A percentile compares a stretch with the other conserved stretches of the same genome.
These are phyloP conservation scores for Apiotrichum laibachii DNA, from an alignment of 1,284 basidiomycete species.

Conservation along the genomic window DNA sequence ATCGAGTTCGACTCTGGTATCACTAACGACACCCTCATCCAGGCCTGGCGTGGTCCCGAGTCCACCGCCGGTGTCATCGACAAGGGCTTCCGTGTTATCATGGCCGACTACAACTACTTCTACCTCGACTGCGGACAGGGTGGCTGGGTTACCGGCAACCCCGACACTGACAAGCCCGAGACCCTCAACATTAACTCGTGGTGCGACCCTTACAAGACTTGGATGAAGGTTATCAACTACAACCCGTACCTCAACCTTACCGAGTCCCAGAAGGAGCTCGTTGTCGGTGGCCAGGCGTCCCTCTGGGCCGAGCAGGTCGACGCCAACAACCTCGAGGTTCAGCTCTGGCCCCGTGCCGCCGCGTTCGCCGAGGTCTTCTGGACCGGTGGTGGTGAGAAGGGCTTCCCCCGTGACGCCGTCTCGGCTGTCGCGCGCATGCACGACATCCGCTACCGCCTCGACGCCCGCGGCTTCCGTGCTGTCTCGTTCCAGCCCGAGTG, in stretches of 20 bases:
- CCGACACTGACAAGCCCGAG: constrained; percentile 50
- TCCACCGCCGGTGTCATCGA: constrained; percentile 61
- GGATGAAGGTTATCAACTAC: constrained; percentile 58
- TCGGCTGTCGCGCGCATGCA: constrained; percentile 73
- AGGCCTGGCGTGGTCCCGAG: constrained; percentile 67
- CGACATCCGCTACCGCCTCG: constrained; percentile 67
- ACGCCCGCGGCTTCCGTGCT: constrained; percentile 64
- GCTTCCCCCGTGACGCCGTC: constrained; percentile 49
- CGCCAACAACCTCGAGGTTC: constrained; percentile 66
- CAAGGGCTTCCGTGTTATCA: constrained; percentile 64
- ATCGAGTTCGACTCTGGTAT: constrained; percentile 57
- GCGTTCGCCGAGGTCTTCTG: constrained; percentile 78
- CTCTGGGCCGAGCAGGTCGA: constrained; percentile 76
- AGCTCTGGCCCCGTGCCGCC: constrained; percentile 76
- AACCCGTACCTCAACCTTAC: constrained; percentile 49
- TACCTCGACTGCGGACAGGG: constrained; percentile 82
- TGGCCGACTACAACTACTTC: constrained; percentile 68
- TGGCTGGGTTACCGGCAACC: constrained; percentile 64
- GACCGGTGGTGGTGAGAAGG: constrained; percentile 58
- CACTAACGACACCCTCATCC: constrained; percentile 65
- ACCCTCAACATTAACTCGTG: constrained; percentile 51
- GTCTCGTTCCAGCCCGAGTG: constrained; percentile 73
- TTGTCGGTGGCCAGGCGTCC: constrained; percentile 64
- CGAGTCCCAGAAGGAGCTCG: constrained; percentile 55
- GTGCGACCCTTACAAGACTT: constrained; percentile 75